Conservation (phyloP, 345 rosid species). For the Erysimum cheiranthoides region DNA sequence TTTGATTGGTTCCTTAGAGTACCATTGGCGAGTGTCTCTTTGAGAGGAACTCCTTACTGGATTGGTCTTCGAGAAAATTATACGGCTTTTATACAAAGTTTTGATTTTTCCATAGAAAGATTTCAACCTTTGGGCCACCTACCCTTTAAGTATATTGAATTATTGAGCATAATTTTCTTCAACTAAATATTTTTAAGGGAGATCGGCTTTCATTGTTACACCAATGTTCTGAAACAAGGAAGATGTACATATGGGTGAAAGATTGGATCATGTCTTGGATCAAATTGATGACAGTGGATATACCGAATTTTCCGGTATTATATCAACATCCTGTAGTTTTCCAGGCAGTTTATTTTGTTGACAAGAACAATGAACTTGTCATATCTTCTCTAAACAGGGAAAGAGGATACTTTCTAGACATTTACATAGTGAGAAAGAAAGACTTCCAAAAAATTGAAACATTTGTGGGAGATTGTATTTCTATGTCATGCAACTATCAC, state of each 20-base stretch:
- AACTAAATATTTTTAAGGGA: background rate
- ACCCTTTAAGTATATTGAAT: background rate
- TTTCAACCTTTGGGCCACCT: background rate
- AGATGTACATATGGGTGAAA: slow-evolving; percentile 16
- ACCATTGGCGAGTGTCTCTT: background rate
- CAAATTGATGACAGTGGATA: background rate
- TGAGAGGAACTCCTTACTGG: background rate
- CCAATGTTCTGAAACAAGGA: slow-evolving; percentile 17
- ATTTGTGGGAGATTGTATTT: too few relatives aligned
- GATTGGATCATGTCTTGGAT: background rate
- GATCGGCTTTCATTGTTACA: slow-evolving; percentile 5
- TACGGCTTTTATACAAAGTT: slow-evolving; percentile 8
- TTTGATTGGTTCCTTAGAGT: background rate
- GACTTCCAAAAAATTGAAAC: too few relatives aligned
- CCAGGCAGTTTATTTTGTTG: background rate
- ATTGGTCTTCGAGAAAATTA: background rate
- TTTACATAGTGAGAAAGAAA: too few relatives aligned
- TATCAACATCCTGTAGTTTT: background rate
- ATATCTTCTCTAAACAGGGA: too few relatives aligned
- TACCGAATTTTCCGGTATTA: background rate
- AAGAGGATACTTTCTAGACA: too few relatives aligned
- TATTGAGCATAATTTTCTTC: background rate
- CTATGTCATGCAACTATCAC: background rate
- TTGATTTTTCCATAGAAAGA: slow-evolving; percentile 1
- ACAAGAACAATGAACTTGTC: background rate